Conservation (phyloP, 116 monocot genomes). For the Thalassia testudinum region DNA sequence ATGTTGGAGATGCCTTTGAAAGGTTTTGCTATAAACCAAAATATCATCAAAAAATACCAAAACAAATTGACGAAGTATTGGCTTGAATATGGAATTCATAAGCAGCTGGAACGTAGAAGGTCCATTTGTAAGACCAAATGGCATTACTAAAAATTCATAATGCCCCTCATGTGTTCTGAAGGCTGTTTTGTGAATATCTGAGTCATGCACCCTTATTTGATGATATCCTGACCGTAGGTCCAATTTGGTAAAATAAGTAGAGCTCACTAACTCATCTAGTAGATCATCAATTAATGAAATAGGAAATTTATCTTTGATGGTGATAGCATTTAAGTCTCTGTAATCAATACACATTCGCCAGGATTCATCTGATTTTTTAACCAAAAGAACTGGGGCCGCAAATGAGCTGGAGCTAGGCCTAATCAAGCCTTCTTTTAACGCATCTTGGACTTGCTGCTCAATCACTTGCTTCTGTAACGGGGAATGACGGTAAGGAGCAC, state of each 20-base stretch:
- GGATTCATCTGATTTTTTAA: constrained; percentile 2
- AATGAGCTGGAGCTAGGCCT: background rate
- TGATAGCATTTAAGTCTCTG: background rate
- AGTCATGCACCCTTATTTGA: background rate
- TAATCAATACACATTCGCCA: constrained; percentile 6
- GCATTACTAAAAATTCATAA: constrained; percentile 2
- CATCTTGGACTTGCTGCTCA: background rate
- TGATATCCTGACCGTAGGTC: constrained; percentile 2
- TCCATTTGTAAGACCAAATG: constrained; percentile 9
- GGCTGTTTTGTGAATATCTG: background rate
- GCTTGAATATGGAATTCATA: background rate
- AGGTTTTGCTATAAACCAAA: constrained; percentile 1
- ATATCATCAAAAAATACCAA: constrained; percentile 11
- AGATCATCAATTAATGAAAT: constrained; percentile 8
- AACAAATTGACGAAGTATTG: constrained; percentile 1
- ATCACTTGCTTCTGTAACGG: background rate
- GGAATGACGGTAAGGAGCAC: background rate
- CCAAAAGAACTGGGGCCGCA: background rate
- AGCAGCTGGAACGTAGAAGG: constrained; percentile 6
- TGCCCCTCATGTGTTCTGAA: constrained; percentile 3
- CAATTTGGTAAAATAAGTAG: constrained; percentile 2
- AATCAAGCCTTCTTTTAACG: background rate
- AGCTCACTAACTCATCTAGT: background rate
- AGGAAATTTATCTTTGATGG: constrained; percentile 3
- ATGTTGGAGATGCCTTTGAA: background rate